Percentiles rank a stretch among this genome's conserved stretches.
phyloP scores from a whole-genome alignment of 2,329 filamentous ascomycete genomes.

The Aspergillus amoenus region DNA sequence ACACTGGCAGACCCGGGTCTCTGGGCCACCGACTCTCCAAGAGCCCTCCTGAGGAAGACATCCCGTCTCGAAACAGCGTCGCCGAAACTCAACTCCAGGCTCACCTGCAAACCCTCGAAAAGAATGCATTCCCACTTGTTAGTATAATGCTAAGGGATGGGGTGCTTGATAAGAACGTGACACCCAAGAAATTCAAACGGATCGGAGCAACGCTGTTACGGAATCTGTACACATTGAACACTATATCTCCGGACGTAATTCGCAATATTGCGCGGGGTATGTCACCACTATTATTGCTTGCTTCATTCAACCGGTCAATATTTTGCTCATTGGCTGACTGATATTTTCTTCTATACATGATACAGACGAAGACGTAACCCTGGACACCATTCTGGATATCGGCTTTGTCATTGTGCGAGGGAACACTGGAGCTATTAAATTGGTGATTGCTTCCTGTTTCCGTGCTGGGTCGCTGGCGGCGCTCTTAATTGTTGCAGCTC shows the following conservation, averaged over 20 bases:
- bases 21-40: background rate
- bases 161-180: conserved; percentile 12
- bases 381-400: conserved; percentile 27
- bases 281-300: background rate
- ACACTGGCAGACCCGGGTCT: background rate
- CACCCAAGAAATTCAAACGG: conserved; percentile 14
- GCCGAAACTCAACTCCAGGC: background rate
- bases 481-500: conserved; percentile 14
- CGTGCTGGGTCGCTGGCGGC: conserved; percentile 22
- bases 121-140: background rate
- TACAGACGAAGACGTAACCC: conserved; percentile 15
- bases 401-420: conserved; percentile 10
- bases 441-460: conserved; percentile 23
- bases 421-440: conserved; percentile 11
- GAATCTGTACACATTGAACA: background rate
- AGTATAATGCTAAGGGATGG: background rate
- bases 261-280: conserved; percentile 11
- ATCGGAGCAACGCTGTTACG: conserved; percentile 17
- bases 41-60: background rate
- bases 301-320: background rate
- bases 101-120: background rate
- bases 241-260: conserved; percentile 13
- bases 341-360: background rate
- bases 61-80: background rate
- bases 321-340: background rate